Conservation (phyloP, 768 basidiomycete genomes). For the Trametes maxima region DNA sequence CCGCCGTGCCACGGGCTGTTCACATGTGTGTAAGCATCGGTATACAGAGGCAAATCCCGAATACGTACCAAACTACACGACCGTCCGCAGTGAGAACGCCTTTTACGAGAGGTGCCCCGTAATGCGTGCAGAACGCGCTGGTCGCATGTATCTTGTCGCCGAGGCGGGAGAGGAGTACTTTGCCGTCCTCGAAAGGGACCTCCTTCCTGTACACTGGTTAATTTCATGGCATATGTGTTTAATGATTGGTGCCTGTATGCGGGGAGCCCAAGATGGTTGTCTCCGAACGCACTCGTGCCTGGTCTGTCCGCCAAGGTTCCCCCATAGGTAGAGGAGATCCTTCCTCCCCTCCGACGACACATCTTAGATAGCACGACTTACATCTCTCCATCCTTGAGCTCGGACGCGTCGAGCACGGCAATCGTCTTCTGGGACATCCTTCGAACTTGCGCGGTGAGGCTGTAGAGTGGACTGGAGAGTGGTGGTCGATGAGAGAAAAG, state of each 20-base stretch:
- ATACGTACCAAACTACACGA: conserved; percentile 70
- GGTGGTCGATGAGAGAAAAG: conserved; percentile 15
- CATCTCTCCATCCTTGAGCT: conserved; percentile 60
- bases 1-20: conserved; percentile 87
- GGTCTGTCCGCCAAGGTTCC: too few species aligned
- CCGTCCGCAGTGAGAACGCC: conserved; percentile 81
- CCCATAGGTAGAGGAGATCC: too few species aligned
- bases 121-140: conserved; percentile 87
- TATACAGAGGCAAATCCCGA: neutral
- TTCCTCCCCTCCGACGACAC: too few species aligned
- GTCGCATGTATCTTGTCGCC: conserved; percentile 79
- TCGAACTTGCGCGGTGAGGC: neutral
- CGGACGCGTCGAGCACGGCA: conserved; percentile 49
- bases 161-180: conserved; percentile 76
- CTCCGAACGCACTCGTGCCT: too few species aligned
- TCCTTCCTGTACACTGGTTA: conserved; percentile 62
- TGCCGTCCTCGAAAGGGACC: conserved; percentile 77
- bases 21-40: neutral
- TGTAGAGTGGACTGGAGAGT: neutral
- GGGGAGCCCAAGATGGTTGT: neutral
- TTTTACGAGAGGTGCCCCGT: conserved; percentile 85
- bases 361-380: conserved; percentile 28
- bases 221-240: neutral
- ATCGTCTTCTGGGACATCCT: conserved; percentile 45
- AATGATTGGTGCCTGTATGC: neutral